A percentile compares a stretch with the other conserved stretches of the same genome.
Evolutionary conservation across 1,284 basidiomycete genomes (phyloP).

Genomic region (Grifola frondosa): DNA sequence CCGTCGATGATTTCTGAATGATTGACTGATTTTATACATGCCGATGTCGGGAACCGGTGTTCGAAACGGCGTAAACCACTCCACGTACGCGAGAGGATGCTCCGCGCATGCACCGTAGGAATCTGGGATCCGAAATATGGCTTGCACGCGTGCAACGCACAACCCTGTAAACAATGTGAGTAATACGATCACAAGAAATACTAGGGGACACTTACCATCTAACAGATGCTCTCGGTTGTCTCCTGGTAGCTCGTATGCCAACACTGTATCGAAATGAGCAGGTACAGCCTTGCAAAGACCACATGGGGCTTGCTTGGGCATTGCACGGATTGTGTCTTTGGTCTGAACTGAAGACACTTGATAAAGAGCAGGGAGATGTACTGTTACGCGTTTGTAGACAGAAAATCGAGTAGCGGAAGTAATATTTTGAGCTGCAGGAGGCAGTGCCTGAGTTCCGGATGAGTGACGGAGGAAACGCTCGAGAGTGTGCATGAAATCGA

Average conservation of each 20-base stretch:
- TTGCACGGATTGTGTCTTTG: conserved; percentile 9
- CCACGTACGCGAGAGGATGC: conserved; percentile 22
- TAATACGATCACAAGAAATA: too few species aligned
- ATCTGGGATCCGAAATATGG: conserved; percentile 10
- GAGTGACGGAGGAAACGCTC: conserved; percentile 3
- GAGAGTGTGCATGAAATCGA: conserved; percentile 7
- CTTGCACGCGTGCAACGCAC: conserved; percentile 17
- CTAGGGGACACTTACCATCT: too few species aligned
- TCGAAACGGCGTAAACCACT: conserved; percentile 25
- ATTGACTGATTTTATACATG: conserved; percentile 17
- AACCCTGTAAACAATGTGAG: conserved; percentile 16
- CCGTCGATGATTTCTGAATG: conserved; percentile 10
- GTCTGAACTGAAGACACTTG: not conserved
- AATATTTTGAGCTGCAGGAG: not conserved
- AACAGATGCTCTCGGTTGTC: too few species aligned
- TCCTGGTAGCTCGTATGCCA: not conserved
- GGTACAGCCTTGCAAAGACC: not conserved
- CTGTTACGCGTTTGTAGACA: conserved; percentile 2
- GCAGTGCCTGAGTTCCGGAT: not conserved
- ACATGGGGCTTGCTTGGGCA: conserved; percentile 1
- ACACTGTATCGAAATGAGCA: conserved; percentile 8
- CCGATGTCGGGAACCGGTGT: conserved; percentile 5
- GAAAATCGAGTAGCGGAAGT: conserved; percentile 2
- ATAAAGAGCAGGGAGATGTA: conserved; percentile 3
- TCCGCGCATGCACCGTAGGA: not conserved